Percentiles rank a stretch among this genome's conserved stretches.
Conservation (phyloP, 179 eudicot species). For the Actinidia arguta region DNA sequence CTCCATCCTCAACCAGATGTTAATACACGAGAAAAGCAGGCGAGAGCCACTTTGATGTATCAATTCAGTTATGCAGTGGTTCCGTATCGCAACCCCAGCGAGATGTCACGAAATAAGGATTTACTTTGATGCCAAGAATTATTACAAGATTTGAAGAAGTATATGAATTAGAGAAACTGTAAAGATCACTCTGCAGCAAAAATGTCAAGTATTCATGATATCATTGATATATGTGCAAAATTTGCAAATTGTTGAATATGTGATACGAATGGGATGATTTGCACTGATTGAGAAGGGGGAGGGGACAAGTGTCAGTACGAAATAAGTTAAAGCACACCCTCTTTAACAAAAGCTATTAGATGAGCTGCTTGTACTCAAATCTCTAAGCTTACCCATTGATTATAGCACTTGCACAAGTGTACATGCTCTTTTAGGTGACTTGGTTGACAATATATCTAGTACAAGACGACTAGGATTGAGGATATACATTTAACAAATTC, state of each 20-base stretch:
- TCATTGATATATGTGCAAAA: background rate
- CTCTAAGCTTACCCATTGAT: background rate
- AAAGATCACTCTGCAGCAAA: background rate
- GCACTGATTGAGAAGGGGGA: background rate
- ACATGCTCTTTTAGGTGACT: background rate
- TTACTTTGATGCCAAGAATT: background rate
- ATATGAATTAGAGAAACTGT: background rate
- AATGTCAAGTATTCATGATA: background rate
- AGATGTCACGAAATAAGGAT: background rate
- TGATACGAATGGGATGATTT: background rate
- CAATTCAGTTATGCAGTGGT: background rate
- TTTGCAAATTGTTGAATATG: background rate
- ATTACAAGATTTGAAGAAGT: background rate
- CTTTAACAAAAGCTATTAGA: background rate
- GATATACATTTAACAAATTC: background rate
- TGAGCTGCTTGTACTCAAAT: background rate
- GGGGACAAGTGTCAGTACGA: background rate
- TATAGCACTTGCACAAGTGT: background rate
- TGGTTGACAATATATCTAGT: background rate
- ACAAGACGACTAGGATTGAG: background rate
- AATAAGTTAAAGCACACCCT: background rate
- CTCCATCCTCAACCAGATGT: constrained; percentile 3
- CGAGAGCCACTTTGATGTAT: background rate
- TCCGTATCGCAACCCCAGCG: background rate
- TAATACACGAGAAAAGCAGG: background rate